Evolutionary conservation across 1,284 basidiomycete genomes (phyloP).

Genomic region (Puccinia horiana): DNA sequence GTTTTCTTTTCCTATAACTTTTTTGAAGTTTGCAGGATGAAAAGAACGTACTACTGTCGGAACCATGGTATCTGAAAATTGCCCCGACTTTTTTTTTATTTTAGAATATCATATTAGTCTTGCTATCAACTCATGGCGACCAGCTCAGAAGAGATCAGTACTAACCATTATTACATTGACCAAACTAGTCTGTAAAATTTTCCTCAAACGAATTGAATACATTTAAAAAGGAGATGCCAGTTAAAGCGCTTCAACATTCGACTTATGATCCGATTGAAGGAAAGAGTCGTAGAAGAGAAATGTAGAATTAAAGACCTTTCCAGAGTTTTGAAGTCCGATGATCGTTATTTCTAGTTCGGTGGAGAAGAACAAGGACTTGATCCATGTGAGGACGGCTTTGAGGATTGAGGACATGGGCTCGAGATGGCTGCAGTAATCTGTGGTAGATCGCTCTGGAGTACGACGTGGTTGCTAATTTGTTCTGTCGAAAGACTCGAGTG

Average conservation of each 20-base stretch:
- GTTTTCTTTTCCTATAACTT: not conserved
- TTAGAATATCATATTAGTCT: not conserved
- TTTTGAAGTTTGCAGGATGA: not conserved
- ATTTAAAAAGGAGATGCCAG: not conserved
- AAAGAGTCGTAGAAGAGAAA: not conserved
- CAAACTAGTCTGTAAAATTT: slow-evolving; percentile 54
- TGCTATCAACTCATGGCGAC: too few species aligned
- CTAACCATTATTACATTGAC: slow-evolving; percentile 56
- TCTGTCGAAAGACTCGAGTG: not conserved
- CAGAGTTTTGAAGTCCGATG: slow-evolving; percentile 75
- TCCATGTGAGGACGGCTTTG: slow-evolving; percentile 66
- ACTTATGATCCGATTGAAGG: not conserved
- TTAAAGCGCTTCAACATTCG: not conserved
- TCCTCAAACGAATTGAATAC: not conserved
- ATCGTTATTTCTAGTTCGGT: slow-evolving; percentile 89
- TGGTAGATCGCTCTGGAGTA: not conserved
- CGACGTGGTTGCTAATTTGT: not conserved
- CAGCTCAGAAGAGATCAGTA: not conserved
- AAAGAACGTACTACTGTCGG: slow-evolving; percentile 54
- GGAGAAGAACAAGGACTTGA: slow-evolving; percentile 72
- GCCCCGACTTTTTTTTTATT: slow-evolving; percentile 47
- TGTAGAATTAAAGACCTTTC: slow-evolving; percentile 54
- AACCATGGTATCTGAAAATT: slow-evolving; percentile 55
- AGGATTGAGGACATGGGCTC: slow-evolving; percentile 67
- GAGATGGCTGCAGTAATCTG: not conserved